These are phyloP conservation scores for Zygotorulaspora danielsina DNA, from an alignment of 805 yeast genomes.

Conservation along the genomic window DNA sequence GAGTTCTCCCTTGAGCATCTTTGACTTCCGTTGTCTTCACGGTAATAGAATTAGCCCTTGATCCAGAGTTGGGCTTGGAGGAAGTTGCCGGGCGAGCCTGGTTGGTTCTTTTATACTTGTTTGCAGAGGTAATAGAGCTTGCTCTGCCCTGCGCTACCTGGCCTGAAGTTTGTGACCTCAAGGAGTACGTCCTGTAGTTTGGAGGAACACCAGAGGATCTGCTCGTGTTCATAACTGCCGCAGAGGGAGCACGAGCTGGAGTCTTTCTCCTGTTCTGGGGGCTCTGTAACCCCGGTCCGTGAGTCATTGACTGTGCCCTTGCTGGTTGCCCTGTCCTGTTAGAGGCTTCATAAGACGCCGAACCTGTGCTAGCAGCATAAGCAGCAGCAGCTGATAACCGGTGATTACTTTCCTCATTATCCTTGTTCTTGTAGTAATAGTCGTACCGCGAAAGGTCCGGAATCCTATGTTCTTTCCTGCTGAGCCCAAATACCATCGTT, in stretches of 20 bases:
- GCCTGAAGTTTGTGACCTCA: slow-evolving; percentile 20
- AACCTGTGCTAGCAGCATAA: slow-evolving; percentile 21
- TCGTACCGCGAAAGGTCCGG: slow-evolving; percentile 40
- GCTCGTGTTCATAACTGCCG: not conserved
- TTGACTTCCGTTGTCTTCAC: slow-evolving; percentile 49
- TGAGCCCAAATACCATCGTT: slow-evolving; percentile 11
- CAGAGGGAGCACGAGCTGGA: slow-evolving; percentile 1
- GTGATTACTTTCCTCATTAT: slow-evolving; percentile 20
- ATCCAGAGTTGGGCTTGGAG: slow-evolving; percentile 4
- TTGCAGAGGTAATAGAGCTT: slow-evolving; percentile 25
- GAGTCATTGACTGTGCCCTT: slow-evolving; percentile 10
- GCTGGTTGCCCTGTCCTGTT: slow-evolving; percentile 5
- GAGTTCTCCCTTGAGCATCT: slow-evolving; percentile 50
- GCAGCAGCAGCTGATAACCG: slow-evolving; percentile 33
- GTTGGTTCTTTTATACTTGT: not conserved
- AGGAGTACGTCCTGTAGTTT: slow-evolving; percentile 21
- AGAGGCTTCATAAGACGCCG: slow-evolving; percentile 4
- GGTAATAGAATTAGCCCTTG: slow-evolving; percentile 36
- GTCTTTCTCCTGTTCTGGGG: not conserved
- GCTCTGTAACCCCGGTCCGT: slow-evolving; percentile 1
- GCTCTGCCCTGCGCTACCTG: slow-evolving; percentile 14
- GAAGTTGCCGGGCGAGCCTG: not conserved
- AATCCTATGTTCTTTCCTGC: slow-evolving; percentile 28
- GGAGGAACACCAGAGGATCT: slow-evolving; percentile 3
- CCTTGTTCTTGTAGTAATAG: slow-evolving; percentile 29